Percentiles rank a stretch among this genome's conserved stretches.
Evolutionary conservation across 192 early-diverging fungal genomes (phyloP).

Genomic region (Gaertneriomyces sp.): DNA sequence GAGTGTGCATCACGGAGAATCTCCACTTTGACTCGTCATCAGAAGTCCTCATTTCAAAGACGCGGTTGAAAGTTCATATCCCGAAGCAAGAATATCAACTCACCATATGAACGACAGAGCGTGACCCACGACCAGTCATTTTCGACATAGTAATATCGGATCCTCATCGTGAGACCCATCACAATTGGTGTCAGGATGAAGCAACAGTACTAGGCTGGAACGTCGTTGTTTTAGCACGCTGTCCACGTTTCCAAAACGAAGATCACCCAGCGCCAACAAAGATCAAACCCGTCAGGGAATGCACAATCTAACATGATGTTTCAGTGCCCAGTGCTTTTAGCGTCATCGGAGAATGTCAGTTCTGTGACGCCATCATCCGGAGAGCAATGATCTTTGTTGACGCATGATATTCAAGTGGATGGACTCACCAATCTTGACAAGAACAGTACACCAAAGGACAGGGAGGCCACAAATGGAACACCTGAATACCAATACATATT

Average conservation of each 20-base stretch:
- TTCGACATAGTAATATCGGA: neutral
- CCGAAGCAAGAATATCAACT: neutral
- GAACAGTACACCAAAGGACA: neutral
- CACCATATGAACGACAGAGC: neutral
- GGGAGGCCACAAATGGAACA: neutral
- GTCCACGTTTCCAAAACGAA: neutral
- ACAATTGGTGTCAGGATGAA: neutral
- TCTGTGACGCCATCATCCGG: conserved; percentile 23
- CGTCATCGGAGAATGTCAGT: conserved; percentile 23
- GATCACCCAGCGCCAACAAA: neutral
- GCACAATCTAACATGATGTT: conserved; percentile 10
- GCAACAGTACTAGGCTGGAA: neutral
- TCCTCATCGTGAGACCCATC: neutral
- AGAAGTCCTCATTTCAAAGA: conserved; percentile 17
- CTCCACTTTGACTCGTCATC: conserved; percentile 37
- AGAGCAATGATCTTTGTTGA: neutral
- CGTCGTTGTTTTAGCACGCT: neutral
- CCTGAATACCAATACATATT: neutral
- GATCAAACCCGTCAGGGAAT: conserved; percentile 8
- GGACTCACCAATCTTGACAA: neutral
- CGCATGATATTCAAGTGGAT: neutral
- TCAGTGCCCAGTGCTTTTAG: conserved; percentile 35
- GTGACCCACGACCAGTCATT: neutral
- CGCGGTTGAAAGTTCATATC: neutral
- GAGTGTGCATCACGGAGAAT: conserved; percentile 24